Evolutionary conservation across 805 yeast species (phyloP).

Genomic region (Yarrowia bubula): DNA sequence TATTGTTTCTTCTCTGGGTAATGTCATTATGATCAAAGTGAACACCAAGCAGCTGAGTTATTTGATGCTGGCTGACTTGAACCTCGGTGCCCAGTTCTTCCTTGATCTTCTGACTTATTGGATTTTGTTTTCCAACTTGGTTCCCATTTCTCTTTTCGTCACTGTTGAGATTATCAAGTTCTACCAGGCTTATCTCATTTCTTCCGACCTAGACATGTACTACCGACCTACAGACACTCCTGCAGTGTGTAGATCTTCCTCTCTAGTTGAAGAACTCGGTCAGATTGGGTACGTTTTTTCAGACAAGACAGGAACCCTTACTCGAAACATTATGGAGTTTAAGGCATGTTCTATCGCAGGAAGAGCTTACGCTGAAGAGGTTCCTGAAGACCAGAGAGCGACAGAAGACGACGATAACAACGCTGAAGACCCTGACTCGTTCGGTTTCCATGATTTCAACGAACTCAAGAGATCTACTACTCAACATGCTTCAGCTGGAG

Average conservation of each 20-base stretch:
- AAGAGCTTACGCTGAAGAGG: slow-evolving; percentile 75
- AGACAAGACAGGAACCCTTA: slow-evolving; percentile 96
- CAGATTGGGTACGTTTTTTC: slow-evolving; percentile 95
- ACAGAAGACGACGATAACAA: slow-evolving; percentile 75
- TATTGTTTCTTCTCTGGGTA: slow-evolving; percentile 81
- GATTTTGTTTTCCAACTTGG: slow-evolving; percentile 93
- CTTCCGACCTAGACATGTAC: slow-evolving; percentile 92
- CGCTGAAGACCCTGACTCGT: slow-evolving; percentile 31
- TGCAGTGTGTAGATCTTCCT: slow-evolving; percentile 90
- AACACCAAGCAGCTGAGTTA: slow-evolving; percentile 58
- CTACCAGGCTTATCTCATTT: slow-evolving; percentile 90
- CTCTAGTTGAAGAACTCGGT: slow-evolving; percentile 94
- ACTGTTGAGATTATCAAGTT: slow-evolving; percentile 94
- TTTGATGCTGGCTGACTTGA: slow-evolving; percentile 65
- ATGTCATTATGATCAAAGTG: slow-evolving; percentile 67
- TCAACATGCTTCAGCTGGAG: slow-evolving; percentile 38
- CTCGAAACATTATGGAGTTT: slow-evolving; percentile 95
- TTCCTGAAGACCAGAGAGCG: slow-evolving; percentile 86
- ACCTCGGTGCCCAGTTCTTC: slow-evolving; percentile 69
- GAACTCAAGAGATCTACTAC: slow-evolving; percentile 52
- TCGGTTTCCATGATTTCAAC: slow-evolving; percentile 72
- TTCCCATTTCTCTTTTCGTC: slow-evolving; percentile 95
- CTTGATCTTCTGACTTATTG: slow-evolving; percentile 87
- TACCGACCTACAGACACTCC: slow-evolving; percentile 87
- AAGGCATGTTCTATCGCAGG: slow-evolving; percentile 93